phyloP scores from a whole-genome alignment of 2,329 filamentous ascomycete species.

The Daldinia sp. region DNA sequence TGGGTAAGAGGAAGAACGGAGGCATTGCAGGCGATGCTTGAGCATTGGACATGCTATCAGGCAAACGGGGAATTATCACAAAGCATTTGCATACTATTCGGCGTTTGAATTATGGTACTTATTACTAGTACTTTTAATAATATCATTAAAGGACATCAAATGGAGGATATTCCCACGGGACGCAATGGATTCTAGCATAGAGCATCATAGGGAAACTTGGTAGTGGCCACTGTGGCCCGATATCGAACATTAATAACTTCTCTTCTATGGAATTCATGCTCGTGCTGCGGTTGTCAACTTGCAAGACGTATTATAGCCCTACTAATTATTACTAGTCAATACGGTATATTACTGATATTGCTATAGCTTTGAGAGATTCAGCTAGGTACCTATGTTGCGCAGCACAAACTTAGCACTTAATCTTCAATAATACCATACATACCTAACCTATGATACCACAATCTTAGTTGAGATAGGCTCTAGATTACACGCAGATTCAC shows the following conservation, averaged over 20 bases:
- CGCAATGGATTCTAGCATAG: slow-evolving; percentile 25
- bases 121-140: slow-evolving; percentile 11
- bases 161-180: slow-evolving; percentile 41
- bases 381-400: background rate
- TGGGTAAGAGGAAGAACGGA: background rate
- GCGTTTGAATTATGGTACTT: slow-evolving; percentile 25
- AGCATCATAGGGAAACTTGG: slow-evolving; percentile 17
- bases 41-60: slow-evolving; percentile 1
- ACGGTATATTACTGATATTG: background rate
- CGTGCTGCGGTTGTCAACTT: background rate
- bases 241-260: slow-evolving; percentile 11
- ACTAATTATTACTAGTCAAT: background rate
- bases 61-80: background rate
- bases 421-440: too few species aligned
- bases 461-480: too few species aligned
- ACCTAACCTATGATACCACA: too few species aligned
- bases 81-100: slow-evolving; percentile 33
- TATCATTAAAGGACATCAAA: slow-evolving; percentile 11
- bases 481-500: too few species aligned
- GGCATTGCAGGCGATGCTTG: slow-evolving; percentile 6
- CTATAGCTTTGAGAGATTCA: background rate
- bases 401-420: too few species aligned
- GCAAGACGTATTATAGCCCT: background rate
- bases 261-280: background rate
- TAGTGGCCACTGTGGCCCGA: background rate